Conservation (phyloP, 768 basidiomycete genomes). For the Leccinum imitatum region DNA sequence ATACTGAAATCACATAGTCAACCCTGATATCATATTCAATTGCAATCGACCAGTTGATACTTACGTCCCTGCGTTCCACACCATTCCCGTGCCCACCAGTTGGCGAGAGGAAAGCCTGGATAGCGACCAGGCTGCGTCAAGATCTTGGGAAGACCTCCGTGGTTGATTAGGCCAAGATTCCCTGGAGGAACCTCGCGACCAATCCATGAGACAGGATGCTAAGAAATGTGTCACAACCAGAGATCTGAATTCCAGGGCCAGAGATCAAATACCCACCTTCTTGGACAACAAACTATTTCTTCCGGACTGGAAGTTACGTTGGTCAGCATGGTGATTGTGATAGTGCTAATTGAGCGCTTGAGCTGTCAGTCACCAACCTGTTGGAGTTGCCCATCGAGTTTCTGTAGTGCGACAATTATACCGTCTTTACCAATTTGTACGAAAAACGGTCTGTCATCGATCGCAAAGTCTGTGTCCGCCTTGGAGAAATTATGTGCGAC, state of each 20-base stretch:
- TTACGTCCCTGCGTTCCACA: constrained; percentile 64
- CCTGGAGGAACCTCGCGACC: constrained; percentile 75
- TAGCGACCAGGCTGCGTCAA: constrained; percentile 76
- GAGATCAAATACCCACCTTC: constrained; percentile 41
- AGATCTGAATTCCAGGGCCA: neutral
- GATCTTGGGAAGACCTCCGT: constrained; percentile 80
- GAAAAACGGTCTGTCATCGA: constrained; percentile 68
- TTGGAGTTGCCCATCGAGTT: constrained; percentile 62
- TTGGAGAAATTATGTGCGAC: constrained; percentile 42
- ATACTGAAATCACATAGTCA: constrained; percentile 45
- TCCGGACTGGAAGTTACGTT: constrained; percentile 45
- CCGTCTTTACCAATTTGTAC: constrained; percentile 67
- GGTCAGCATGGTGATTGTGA: constrained; percentile 5
- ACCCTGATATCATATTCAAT: neutral
- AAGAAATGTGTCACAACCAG: neutral
- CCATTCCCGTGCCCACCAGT: constrained; percentile 86
- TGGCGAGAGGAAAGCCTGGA: constrained; percentile 70
- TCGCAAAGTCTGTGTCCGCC: constrained; percentile 51
- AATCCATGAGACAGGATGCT: constrained; percentile 66
- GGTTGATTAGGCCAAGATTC: constrained; percentile 70
- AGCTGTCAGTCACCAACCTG: constrained; percentile 22
- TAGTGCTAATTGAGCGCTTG: neutral
- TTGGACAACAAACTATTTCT: constrained; percentile 57
- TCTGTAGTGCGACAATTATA: constrained; percentile 64
- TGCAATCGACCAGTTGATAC: constrained; percentile 25